Conservation (phyloP, 2,329 filamentous ascomycete genomes). For the Trichoderma brevicompactum region DNA sequence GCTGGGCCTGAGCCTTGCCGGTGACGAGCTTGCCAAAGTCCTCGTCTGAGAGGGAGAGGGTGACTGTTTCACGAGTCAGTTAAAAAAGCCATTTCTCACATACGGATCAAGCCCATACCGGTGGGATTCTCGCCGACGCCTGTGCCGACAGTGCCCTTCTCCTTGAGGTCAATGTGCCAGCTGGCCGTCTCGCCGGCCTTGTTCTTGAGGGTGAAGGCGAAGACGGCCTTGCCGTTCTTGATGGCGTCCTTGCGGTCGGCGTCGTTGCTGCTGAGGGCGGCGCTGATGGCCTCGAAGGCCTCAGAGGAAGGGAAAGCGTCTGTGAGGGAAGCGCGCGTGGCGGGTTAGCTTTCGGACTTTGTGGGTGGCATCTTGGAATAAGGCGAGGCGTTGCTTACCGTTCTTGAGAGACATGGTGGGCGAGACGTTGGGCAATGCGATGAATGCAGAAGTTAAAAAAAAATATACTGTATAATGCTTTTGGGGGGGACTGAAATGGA, state of each 20-base stretch:
- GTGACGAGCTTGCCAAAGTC: conserved; percentile 83
- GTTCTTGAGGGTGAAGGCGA: conserved; percentile 94
- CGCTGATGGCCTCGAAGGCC: conserved; percentile 88
- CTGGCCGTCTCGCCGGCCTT: conserved; percentile 73
- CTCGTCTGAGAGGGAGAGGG: conserved; percentile 79
- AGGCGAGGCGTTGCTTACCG: conserved; percentile 53
- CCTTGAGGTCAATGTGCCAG: conserved; percentile 96
- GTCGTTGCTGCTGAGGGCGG: conserved; percentile 67
- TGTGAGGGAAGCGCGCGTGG: conserved; percentile 41
- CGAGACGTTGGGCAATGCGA: conserved; percentile 24
- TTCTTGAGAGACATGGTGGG: conserved; percentile 73
- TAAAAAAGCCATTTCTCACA: neutral
- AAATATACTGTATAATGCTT: neutral
- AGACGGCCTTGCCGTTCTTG: conserved; percentile 84
- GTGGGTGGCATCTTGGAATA: too few relatives aligned
- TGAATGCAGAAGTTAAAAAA: neutral
- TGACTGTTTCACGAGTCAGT: conserved; percentile 61
- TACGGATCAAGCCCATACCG: conserved; percentile 57
- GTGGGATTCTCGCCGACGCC: conserved; percentile 81
- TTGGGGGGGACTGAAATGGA: neutral
- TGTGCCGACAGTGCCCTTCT: conserved; percentile 79
- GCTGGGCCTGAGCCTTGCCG: conserved; percentile 93
- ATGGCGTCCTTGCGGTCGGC: conserved; percentile 84
- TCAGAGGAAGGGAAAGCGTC: conserved; percentile 86
- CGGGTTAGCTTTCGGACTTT: neutral